Evolutionary conservation across 1,284 basidiomycete genomes (phyloP), one percentile per base, ranked within the genome.

Genomic region (Rhodotorula sp.): DNA sequence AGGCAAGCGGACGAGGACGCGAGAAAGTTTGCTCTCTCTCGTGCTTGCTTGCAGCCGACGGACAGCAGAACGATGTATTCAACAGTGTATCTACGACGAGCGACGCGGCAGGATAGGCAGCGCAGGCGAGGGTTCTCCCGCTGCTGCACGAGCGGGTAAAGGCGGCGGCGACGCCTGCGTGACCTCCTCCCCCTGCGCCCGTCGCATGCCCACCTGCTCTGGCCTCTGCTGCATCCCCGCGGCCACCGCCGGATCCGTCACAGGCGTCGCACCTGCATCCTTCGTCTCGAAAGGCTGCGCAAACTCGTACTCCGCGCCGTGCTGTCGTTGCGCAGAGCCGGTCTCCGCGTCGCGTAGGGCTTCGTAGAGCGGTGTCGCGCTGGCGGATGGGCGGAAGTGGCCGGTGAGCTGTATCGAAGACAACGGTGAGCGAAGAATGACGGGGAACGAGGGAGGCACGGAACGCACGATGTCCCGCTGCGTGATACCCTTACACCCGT

Each of bases 331-430:
- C 0, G 84, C 84, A 15, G 72, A 70, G 22, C 84, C 84, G 0
- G 80, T 77, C 65, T 84, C 83, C 18, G 84, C 84, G 59, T 84
- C 84, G 11, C 77, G 68, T 2, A 85, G 76, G 0, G 84, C 83
- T 7, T 77, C 54, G 48, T 80, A 78, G 9, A 85, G 78, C 0
- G 77, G 71, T 2, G 75, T 78, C 0, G 81, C 82, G 67, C 82
- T 80, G 2, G 72, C 76, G 0, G 84, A 84, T 4, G 82, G 78
- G 8, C 77, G 66, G 57, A 82, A 83, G 71, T 82, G 81, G 30
- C 83, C 83, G 26, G 68, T 74, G 46, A 61, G 54, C 56, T 61
- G 52, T 26, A 22, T 3, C 4, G 9, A 13, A 13, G 48, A 30
- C 8, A 54, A 48, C 40, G 48, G 58, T 70, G 31, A 54, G 44